phyloP scores from a whole-genome alignment of 2,329 filamentous ascomycete genomes.

The Botryosphaeria agaves region DNA sequence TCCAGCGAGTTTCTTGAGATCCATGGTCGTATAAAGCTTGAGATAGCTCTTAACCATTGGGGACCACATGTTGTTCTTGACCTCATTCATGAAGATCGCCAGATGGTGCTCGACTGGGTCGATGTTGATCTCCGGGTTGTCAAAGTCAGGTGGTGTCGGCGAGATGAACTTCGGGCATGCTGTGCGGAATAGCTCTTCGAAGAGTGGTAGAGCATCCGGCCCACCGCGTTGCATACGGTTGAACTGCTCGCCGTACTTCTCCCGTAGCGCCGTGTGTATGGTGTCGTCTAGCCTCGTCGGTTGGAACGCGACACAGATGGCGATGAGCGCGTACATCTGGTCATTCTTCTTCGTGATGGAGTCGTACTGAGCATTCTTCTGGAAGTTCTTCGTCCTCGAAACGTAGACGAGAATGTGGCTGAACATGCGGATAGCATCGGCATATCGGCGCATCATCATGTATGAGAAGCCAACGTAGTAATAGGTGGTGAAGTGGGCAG shows the following conservation, averaged over 20 bases:
- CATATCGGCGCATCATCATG: slow-evolving; percentile 99
- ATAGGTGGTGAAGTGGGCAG: slow-evolving; percentile 98
- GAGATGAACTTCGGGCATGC: slow-evolving; percentile 99
- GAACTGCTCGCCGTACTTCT: slow-evolving; percentile 99
- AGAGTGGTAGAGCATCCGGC: slow-evolving; percentile 85
- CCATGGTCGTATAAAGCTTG: slow-evolving; percentile 98
- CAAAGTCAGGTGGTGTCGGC: slow-evolving; percentile 91
- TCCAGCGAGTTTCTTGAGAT: slow-evolving; percentile 90
- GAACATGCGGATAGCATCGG: slow-evolving; percentile 99
- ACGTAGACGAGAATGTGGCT: slow-evolving; percentile 99
- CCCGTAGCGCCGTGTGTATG: slow-evolving; percentile 90
- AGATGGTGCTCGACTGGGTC: slow-evolving; percentile 97
- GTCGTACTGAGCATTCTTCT: slow-evolving; percentile 97
- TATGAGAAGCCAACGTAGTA: slow-evolving; percentile 99
- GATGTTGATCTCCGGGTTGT: slow-evolving; percentile 87
- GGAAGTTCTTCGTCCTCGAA: slow-evolving; percentile 98
- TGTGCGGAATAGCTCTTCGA: slow-evolving; percentile 92
- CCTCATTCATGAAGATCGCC: slow-evolving; percentile 97
- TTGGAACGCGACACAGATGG: slow-evolving; percentile 97
- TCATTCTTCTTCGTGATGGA: slow-evolving; percentile 99
- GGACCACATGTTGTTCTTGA: slow-evolving; percentile 98
- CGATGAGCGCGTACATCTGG: slow-evolving; percentile 98
- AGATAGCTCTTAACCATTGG: slow-evolving; percentile 97
- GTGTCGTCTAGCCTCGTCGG: slow-evolving; percentile 95
- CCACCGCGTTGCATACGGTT: slow-evolving; percentile 91